Conservation (phyloP, 78 protist genomes). For the Capsaspora owczarzaki region DNA sequence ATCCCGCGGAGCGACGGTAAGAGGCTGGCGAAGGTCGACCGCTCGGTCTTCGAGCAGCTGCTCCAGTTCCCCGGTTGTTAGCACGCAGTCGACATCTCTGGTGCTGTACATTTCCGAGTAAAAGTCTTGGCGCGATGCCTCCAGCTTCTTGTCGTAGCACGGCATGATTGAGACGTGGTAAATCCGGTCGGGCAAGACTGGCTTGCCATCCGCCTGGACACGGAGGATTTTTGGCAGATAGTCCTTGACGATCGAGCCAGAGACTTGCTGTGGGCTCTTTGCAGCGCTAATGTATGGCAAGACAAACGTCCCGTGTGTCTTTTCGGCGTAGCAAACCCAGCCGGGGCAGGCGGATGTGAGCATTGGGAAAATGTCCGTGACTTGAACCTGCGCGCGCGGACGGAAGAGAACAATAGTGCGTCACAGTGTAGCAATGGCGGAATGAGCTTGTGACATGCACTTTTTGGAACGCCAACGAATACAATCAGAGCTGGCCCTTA, state of each 20-base stretch:
- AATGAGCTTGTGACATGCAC: no score
- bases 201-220: neutral
- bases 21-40: neutral
- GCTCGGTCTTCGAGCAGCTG: conserved; percentile 34
- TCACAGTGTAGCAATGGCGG: no score
- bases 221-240: conserved; percentile 25
- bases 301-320: conserved; percentile 57
- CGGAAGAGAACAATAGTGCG: no score
- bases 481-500: no score
- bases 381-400: no score
- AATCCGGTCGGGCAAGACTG: no score
- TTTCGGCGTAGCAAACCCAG: conserved; percentile 93
- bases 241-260: conserved; percentile 76
- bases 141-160: conserved; percentile 93
- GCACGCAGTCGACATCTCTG: conserved; percentile 30
- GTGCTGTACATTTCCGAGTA: conserved; percentile 33
- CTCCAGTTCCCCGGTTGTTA: conserved; percentile 64
- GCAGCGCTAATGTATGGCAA: conserved; percentile 71
- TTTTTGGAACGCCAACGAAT: no score
- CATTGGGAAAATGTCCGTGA: conserved; percentile 56
- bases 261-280: conserved; percentile 88
- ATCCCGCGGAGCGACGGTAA: neutral
- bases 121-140: conserved; percentile 84
- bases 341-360: conserved; percentile 85
- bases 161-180: conserved; percentile 90